Percentiles rank a stretch among this genome's conserved stretches.
Evolutionary conservation across 768 basidiomycete species (phyloP).

Genomic region (Roridomyces roridus): DNA sequence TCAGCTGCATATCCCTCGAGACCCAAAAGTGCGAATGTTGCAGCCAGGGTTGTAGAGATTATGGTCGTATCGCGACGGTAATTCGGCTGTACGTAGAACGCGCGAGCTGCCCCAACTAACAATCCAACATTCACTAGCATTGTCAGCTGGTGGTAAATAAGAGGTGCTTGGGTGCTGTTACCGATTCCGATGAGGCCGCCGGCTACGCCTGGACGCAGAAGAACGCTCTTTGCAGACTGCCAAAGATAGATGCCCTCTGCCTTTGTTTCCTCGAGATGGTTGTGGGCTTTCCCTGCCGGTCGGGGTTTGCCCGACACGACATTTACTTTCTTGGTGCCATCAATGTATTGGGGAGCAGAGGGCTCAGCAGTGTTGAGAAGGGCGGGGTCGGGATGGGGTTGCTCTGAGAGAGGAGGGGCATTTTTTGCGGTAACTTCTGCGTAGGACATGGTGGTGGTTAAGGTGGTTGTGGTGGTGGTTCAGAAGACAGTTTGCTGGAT

Average conservation of each 20-base stretch:
- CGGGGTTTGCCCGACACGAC: conserved; percentile 52
- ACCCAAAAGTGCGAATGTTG: conserved; percentile 61
- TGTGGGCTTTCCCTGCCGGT: no score
- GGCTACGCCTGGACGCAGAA: conserved; percentile 71
- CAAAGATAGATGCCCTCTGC: conserved; percentile 61
- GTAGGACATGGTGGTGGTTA: conserved; percentile 85
- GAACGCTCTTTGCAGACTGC: conserved; percentile 54
- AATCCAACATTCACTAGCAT: conserved; percentile 73
- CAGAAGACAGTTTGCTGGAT: no score
- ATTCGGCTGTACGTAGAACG: conserved; percentile 66
- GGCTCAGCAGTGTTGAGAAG: conserved; percentile 61
- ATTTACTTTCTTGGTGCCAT: conserved; percentile 61
- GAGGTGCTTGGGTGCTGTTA: conserved; percentile 26
- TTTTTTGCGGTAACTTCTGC: conserved; percentile 70
- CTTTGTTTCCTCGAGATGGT: conserved; percentile 47
- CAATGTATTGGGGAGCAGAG: conserved; percentile 42
- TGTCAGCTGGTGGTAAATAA: not conserved
- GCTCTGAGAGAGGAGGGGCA: conserved; percentile 50
- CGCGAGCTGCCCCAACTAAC: conserved; percentile 63
- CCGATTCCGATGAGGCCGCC: conserved; percentile 77
- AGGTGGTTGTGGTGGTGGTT: no score
- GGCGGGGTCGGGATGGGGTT: conserved; percentile 71
- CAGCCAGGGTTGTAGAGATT: conserved; percentile 58
- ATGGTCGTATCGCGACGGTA: conserved; percentile 62
- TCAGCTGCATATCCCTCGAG: conserved; percentile 70